Conservation (phyloP, 352 stramenopile species). For the Plasmopara halstedii region DNA sequence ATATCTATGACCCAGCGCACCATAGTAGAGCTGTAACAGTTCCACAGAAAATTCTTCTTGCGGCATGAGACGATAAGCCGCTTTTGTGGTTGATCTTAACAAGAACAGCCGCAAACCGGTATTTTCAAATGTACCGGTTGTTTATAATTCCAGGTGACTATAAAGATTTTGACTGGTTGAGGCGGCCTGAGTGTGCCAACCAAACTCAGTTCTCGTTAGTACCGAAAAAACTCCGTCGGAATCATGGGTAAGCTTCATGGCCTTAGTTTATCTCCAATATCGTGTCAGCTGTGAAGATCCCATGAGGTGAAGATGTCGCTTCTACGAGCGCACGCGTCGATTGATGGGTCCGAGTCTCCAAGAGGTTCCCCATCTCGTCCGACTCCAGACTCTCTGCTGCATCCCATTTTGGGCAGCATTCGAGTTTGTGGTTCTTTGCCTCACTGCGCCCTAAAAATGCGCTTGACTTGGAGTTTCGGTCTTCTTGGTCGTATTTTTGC, state of each 20-base stretch:
- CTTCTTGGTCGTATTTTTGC: not conserved
- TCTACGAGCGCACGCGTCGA: conserved; percentile 16
- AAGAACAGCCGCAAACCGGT: conserved; percentile 1
- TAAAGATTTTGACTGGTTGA: conserved; percentile 26
- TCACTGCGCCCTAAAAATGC: conserved; percentile 6
- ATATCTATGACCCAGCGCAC: conserved; percentile 13
- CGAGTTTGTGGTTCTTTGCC: conserved; percentile 42
- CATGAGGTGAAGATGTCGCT: conserved; percentile 30
- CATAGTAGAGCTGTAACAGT: conserved; percentile 84
- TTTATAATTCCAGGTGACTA: too few species aligned
- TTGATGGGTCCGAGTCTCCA: conserved; percentile 18
- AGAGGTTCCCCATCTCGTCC: conserved; percentile 22
- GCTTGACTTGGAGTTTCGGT: conserved; percentile 10
- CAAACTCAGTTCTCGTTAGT: conserved; percentile 19
- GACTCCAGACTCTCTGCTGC: conserved; percentile 77
- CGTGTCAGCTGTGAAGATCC: conserved; percentile 20
- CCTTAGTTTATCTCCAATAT: conserved; percentile 3
- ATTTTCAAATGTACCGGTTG: not conserved
- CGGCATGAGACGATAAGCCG: conserved; percentile 34
- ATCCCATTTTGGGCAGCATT: conserved; percentile 88
- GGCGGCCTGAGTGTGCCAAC: conserved; percentile 13
- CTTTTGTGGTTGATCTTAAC: not conserved
- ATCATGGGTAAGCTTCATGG: conserved; percentile 76
- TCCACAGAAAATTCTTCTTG: conserved; percentile 80
- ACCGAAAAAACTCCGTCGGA: conserved; percentile 82